Evolutionary conservation across 257 asterid species (phyloP).

Genomic region (Catharanthus roseus): DNA sequence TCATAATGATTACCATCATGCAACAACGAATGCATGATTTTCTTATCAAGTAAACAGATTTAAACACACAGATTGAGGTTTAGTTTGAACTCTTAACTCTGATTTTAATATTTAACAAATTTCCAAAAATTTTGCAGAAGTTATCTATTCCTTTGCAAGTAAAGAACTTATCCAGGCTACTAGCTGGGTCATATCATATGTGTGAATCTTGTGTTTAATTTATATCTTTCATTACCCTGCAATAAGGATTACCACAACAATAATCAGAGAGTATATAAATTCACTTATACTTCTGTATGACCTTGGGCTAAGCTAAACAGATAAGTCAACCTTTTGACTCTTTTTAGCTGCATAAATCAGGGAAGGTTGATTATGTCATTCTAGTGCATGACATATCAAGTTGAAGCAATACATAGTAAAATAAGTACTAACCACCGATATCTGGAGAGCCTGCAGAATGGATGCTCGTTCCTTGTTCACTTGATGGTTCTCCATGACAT

Average conservation of each 20-base stretch:
- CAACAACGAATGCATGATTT: not conserved
- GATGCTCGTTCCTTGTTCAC: slow-evolving; percentile 48
- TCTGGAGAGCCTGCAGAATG: slow-evolving; percentile 67
- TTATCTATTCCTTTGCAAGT: not conserved
- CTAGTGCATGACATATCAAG: slow-evolving; percentile 1
- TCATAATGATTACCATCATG: not conserved
- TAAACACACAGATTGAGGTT: not conserved
- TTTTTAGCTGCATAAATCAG: not conserved
- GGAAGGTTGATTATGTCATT: not conserved
- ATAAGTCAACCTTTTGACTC: not conserved
- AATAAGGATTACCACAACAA: not conserved
- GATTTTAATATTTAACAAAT: too few relatives aligned
- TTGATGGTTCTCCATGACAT: slow-evolving; percentile 58
- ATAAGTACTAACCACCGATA: slow-evolving; percentile 66
- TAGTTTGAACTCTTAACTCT: not conserved
- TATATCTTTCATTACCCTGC: not conserved
- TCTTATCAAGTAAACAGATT: not conserved
- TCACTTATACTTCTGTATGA: not conserved
- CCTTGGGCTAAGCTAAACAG: not conserved
- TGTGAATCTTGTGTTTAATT: not conserved
- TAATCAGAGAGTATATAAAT: not conserved
- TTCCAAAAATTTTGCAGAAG: not conserved
- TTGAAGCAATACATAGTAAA: not conserved
- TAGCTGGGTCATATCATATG: not conserved
- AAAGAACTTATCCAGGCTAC: not conserved